Evolutionary conservation across 2,329 filamentous ascomycete species (phyloP).

Genomic region (Pseudohalonectria lignicola): DNA sequence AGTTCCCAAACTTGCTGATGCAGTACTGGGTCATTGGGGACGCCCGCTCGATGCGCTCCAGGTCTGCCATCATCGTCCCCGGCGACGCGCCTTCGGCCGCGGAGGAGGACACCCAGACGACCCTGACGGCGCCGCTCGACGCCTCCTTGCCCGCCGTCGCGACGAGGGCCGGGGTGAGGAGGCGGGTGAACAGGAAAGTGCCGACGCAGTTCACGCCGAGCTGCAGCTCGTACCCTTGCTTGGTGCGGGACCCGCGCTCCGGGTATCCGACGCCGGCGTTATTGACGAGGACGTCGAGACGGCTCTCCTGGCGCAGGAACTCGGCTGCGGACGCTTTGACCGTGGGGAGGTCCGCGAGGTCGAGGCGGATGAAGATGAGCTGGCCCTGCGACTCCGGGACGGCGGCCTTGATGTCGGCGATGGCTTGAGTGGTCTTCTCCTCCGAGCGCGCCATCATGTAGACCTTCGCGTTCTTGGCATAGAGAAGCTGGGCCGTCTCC

Average conservation of each 20-base stretch:
- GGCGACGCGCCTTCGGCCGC: slow-evolving; percentile 6
- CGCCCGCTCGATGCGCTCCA: background rate
- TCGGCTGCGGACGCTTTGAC: slow-evolving; percentile 14
- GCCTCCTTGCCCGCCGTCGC: slow-evolving; percentile 5
- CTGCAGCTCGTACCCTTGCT: slow-evolving; percentile 13
- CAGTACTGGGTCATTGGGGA: slow-evolving; percentile 1
- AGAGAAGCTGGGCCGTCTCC: slow-evolving; percentile 37
- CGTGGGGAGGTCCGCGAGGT: slow-evolving; percentile 19
- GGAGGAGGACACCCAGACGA: slow-evolving; percentile 10
- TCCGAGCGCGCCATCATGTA: slow-evolving; percentile 34
- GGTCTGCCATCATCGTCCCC: slow-evolving; percentile 5
- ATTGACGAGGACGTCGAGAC: slow-evolving; percentile 23
- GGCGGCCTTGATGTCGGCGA: slow-evolving; percentile 23
- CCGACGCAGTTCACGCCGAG: slow-evolving; percentile 14
- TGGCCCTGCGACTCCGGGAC: slow-evolving; percentile 17
- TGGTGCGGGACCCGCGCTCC: slow-evolving; percentile 15
- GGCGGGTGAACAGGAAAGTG: slow-evolving; percentile 11
- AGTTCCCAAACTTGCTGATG: slow-evolving; percentile 9
- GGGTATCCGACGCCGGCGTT: slow-evolving; percentile 25
- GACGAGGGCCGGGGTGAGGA: slow-evolving; percentile 11
- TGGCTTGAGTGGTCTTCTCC: slow-evolving; percentile 25
- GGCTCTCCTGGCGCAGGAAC: slow-evolving; percentile 16
- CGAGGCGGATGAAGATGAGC: slow-evolving; percentile 27
- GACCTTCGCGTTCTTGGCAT: slow-evolving; percentile 34
- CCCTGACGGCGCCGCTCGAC: slow-evolving; percentile 6